Evolutionary conservation across 148 eudicot species (phyloP), one percentile per base, ranked within the genome.

Genomic region (Mesembryanthemum crystallinum): DNA sequence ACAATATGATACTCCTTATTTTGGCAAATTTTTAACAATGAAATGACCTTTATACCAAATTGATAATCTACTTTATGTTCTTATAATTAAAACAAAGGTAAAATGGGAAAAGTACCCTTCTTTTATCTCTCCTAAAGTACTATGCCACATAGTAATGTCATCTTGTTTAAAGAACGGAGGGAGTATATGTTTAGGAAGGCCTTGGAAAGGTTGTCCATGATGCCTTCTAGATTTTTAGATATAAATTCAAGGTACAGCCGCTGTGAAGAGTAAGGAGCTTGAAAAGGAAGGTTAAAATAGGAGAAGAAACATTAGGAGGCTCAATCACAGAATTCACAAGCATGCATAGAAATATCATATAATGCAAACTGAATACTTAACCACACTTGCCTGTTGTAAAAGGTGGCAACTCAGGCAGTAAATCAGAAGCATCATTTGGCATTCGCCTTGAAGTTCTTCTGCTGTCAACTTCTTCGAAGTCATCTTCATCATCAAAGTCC

Each of bases 371-470:
- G 33, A 71, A 24, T 61, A 51, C 65, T 20, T 67, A 71, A 60
- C 67, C 73, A 73, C 58, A 76, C 83, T 86, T 85, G 89, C 99
- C 99, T 75, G 98, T 96, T 30, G 92, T 84, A 89, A 96, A 92
- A 43, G 87, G 81, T 75, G 99, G 94, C 88, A 96, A 76, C 58
- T 84, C 85, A 21, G 86, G 74, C 70, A 83, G 82, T 68, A 92
- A 87, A 84, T 96, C 97, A 47, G 93, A 85, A 39, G 95, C 98
- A 86, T 92, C 98, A 86, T 96, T 96, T 33, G 90, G 89, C 80
- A 83, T 79, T 78, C 99, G 83, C 80, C 99, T 91, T 27, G 99
- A 91, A 69, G 84, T 82, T 77, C 94, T 89, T 76, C 88, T 86
- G 81, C 92, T 92, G 65, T 82, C 90, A 81, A 87, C 88, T 87